Conservation (phyloP, 176 grass and related monocot species). For the Oryza punctata region DNA sequence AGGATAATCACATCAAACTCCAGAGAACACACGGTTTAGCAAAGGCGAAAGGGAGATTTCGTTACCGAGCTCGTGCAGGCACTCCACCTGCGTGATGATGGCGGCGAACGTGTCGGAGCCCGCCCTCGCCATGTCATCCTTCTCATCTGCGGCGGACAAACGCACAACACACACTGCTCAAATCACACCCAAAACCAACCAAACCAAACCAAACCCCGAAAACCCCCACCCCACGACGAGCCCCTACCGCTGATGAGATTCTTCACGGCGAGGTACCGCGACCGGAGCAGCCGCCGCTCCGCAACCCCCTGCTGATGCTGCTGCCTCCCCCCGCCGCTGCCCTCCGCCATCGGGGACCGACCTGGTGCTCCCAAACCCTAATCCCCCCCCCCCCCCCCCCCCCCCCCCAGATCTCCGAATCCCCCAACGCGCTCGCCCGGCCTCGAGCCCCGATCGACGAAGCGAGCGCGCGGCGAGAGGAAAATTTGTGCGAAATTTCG, state of each 20-base stretch:
- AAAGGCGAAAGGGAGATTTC: background rate
- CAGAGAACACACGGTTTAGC: background rate
- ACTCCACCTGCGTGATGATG: background rate
- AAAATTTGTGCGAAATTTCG: background rate
- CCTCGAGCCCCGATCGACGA: background rate
- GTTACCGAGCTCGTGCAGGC: background rate
- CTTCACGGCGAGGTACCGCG: background rate
- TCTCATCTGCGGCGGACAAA: background rate
- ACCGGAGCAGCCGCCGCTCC: background rate
- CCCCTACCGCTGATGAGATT: background rate
- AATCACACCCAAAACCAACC: background rate
- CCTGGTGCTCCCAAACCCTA: background rate
- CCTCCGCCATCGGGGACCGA: background rate
- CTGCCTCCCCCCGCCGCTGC: background rate
- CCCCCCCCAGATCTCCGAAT: too few relatives aligned
- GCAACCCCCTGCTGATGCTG: background rate
- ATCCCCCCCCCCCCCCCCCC: background rate
- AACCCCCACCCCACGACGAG: too few relatives aligned
- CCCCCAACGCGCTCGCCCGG: background rate
- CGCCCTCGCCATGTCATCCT: background rate
- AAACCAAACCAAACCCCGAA: too few relatives aligned
- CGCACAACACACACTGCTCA: background rate
- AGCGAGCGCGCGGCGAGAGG: background rate
- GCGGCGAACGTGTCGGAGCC: background rate
- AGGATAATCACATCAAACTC: background rate